These are phyloP conservation scores for Phytophthora pistaciae DNA, from an alignment of 352 stramenopile genomes.

Conservation along the genomic window DNA sequence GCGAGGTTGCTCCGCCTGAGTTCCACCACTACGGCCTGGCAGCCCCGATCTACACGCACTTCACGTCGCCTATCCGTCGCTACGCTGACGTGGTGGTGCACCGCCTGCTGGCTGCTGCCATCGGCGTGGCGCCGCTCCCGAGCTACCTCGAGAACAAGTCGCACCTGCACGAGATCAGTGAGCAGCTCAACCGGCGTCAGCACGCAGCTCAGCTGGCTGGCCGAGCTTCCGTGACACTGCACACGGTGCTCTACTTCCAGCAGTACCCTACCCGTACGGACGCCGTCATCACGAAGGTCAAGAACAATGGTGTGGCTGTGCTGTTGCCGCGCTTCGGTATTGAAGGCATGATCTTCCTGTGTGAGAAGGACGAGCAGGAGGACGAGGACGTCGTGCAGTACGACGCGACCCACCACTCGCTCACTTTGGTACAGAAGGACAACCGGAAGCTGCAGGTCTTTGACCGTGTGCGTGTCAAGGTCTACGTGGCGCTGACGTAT, in stretches of 20 bases:
- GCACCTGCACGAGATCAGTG: slow-evolving; percentile 95
- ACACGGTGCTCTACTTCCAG: slow-evolving; percentile 98
- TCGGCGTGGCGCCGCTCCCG: slow-evolving; percentile 96
- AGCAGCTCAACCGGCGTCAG: slow-evolving; percentile 98
- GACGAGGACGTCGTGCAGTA: slow-evolving; percentile 66
- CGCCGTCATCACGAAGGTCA: slow-evolving; percentile 96
- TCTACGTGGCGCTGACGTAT: slow-evolving; percentile 81
- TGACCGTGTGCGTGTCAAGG: slow-evolving; percentile 80
- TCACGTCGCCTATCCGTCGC: slow-evolving; percentile 98
- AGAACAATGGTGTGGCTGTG: slow-evolving; percentile 95
- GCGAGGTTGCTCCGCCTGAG: slow-evolving; percentile 95
- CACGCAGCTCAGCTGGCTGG: slow-evolving; percentile 97
- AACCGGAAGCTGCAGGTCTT: slow-evolving; percentile 80
- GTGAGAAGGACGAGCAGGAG: slow-evolving; percentile 74
- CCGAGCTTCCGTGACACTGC: slow-evolving; percentile 95
- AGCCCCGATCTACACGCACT: slow-evolving; percentile 99
- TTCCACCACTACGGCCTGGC: slow-evolving; percentile 99
- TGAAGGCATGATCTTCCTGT: slow-evolving; percentile 95
- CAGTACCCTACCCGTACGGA: slow-evolving; percentile 84
- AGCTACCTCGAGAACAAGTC: slow-evolving; percentile 94
- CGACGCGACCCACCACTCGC: slow-evolving; percentile 60
- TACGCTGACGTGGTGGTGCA: slow-evolving; percentile 99
- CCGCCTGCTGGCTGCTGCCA: slow-evolving; percentile 96
- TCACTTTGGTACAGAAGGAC: slow-evolving; percentile 66
- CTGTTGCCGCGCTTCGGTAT: slow-evolving; percentile 99